phyloP scores from a whole-genome alignment of 192 early-diverging fungal genomes.

The Podochytrium sp. region DNA sequence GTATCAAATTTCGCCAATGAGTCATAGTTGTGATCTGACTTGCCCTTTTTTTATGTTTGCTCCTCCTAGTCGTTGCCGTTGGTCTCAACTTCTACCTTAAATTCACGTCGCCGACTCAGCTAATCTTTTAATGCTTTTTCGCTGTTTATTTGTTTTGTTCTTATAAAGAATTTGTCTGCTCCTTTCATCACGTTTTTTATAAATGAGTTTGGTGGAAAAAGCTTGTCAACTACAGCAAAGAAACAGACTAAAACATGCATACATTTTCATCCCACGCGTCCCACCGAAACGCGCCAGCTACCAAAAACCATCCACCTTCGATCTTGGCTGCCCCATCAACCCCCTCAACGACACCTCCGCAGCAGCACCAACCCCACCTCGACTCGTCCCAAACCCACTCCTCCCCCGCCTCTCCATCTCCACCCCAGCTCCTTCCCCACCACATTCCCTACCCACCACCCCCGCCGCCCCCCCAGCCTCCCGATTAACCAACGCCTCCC shows the following conservation, averaged over 20 bases:
- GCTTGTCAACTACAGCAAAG: not conserved
- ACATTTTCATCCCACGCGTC: not conserved
- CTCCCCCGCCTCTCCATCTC: not conserved
- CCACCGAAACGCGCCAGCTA: no score
- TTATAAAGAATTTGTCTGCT: not conserved
- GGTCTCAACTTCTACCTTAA: slow-evolving; percentile 34
- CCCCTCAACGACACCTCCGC: not conserved
- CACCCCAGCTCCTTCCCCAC: not conserved
- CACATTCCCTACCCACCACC: not conserved
- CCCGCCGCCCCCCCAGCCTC: no score
- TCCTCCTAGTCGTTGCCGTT: slow-evolving; percentile 26
- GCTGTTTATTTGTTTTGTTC: not conserved
- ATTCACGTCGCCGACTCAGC: slow-evolving; percentile 23
- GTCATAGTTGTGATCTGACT: not conserved
- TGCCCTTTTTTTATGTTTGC: not conserved
- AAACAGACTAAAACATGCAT: not conserved
- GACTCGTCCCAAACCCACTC: not conserved
- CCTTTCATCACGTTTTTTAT: not conserved
- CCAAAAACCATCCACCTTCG: no score
- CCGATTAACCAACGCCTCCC: no score
- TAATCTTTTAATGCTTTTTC: slow-evolving; percentile 11
- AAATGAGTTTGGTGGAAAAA: not conserved
- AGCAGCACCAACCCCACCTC: not conserved
- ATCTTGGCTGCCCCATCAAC: no score
- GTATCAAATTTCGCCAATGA: not conserved